Evolutionary conservation across 352 stramenopile genomes (phyloP).

Genomic region (Phytopythium helicoides): DNA sequence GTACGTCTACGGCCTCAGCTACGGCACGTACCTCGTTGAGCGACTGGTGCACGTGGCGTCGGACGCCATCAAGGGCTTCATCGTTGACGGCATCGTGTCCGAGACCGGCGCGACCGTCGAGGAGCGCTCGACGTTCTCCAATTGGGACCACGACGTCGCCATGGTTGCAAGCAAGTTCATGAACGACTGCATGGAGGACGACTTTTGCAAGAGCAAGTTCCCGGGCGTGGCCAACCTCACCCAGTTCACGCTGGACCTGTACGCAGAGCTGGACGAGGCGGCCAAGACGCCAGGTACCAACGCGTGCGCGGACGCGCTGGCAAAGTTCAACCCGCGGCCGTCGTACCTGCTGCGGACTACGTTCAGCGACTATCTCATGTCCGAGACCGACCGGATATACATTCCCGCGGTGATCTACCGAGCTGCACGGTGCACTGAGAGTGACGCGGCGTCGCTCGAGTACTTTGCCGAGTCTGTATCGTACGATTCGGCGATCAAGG

Average conservation of each 20-base stretch:
- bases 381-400: conserved; percentile 24
- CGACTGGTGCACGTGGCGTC: conserved; percentile 56
- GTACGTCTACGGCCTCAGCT: conserved; percentile 75
- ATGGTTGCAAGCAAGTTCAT: conserved; percentile 60
- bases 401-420: conserved; percentile 64
- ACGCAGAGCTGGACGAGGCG: conserved; percentile 47
- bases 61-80: conserved; percentile 41
- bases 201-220: conserved; percentile 69
- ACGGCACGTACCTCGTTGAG: conserved; percentile 72
- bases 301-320: conserved; percentile 45
- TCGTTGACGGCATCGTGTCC: conserved; percentile 67
- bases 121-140: conserved; percentile 68
- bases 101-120: conserved; percentile 48
- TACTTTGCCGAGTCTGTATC: conserved; percentile 24
- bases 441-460: conserved; percentile 36
- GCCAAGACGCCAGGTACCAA: conserved; percentile 37
- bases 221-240: conserved; percentile 42
- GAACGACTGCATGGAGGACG: conserved; percentile 43
- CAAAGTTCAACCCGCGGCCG: conserved; percentile 33
- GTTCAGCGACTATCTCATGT: conserved; percentile 64
- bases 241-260: conserved; percentile 48
- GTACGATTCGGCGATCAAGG: conserved; percentile 3
- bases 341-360: conserved; percentile 70
- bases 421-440: conserved; percentile 29
- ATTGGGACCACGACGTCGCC: conserved; percentile 76